These are phyloP conservation scores for Penicillium verrucosum DNA, from an alignment of 2,329 filamentous ascomycete species.

Conservation along the genomic window DNA sequence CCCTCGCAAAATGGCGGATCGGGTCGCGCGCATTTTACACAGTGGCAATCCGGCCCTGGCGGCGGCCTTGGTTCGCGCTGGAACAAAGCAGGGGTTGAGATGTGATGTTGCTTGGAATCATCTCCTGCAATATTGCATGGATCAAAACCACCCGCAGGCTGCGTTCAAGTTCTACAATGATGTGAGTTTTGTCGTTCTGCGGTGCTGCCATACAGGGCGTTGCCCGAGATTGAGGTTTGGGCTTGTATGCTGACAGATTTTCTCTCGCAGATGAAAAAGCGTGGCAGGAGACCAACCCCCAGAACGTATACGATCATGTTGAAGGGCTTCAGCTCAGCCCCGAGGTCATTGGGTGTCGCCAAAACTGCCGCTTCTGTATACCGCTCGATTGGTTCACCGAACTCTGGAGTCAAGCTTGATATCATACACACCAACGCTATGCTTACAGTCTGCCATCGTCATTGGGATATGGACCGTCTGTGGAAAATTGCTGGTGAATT, in stretches of 20 bases:
- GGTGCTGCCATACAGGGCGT: background rate
- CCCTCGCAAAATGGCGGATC: constrained; percentile 67
- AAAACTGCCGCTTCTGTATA: constrained; percentile 72
- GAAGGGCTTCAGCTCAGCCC: constrained; percentile 64
- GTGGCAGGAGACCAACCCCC: constrained; percentile 72
- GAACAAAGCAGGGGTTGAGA: constrained; percentile 59
- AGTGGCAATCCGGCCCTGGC: constrained; percentile 65
- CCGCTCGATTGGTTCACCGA: constrained; percentile 65
- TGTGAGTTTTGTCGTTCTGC: constrained; percentile 45
- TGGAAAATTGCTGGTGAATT: constrained; percentile 73
- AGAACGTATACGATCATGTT: constrained; percentile 84
- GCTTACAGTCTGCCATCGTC: constrained; percentile 74
- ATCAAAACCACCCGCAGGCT: constrained; percentile 55
- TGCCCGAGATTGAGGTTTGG: background rate
- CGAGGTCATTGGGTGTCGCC: constrained; percentile 54
- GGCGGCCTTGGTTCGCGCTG: constrained; percentile 62
- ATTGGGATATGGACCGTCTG: constrained; percentile 72
- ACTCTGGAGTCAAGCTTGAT: constrained; percentile 64
- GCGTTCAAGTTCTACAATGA: constrained; percentile 89
- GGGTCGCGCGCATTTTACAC: constrained; percentile 60
- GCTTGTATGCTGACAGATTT: constrained; percentile 3
- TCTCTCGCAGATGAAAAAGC: constrained; percentile 80
- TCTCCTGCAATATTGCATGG: constrained; percentile 69
- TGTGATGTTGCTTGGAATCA: constrained; percentile 85
- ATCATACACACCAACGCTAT: constrained; percentile 85